Percentiles rank a stretch among this genome's conserved stretches.
Conservation (phyloP, 2,329 filamentous ascomycete genomes). For the Fusarium burgessii region DNA sequence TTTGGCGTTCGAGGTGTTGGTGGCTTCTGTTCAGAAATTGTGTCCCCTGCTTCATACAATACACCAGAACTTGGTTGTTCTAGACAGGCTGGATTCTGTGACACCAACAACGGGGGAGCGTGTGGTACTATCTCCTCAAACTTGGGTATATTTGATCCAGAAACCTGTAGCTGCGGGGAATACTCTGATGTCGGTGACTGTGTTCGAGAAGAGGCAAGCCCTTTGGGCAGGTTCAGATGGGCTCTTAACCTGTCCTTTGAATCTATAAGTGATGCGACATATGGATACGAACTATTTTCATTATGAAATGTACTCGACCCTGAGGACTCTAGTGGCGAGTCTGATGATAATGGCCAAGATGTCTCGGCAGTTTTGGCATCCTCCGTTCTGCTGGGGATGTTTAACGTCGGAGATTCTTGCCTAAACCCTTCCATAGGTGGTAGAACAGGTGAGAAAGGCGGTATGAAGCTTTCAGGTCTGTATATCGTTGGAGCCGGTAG, state of each 20-base stretch:
- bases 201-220: slow-evolving; percentile 14
- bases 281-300: slow-evolving; percentile 14
- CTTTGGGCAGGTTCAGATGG: slow-evolving; percentile 8
- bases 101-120: slow-evolving; percentile 16
- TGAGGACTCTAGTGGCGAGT: slow-evolving; percentile 21
- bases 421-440: not conserved
- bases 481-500: slow-evolving; percentile 13
- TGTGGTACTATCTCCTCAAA: slow-evolving; percentile 19
- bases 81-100: slow-evolving; percentile 13
- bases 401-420: not conserved
- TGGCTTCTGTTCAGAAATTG: slow-evolving; percentile 3
- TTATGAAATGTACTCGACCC: slow-evolving; percentile 25
- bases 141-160: slow-evolving; percentile 7
- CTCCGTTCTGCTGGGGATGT: not conserved
- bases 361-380: slow-evolving; percentile 3
- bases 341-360: slow-evolving; percentile 27
- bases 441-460: slow-evolving; percentile 16
- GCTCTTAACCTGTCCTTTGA: not conserved
- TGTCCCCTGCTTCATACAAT: slow-evolving; percentile 8
- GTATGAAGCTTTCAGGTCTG: slow-evolving; percentile 19
- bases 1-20: slow-evolving; percentile 1
- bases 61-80: slow-evolving; percentile 25
- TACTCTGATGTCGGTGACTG: slow-evolving; percentile 24
- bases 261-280: not conserved
- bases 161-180: slow-evolving; percentile 4